Percentiles rank a stretch among this genome's conserved stretches.
Conservation (phyloP, 2,329 filamentous ascomycete genomes). For the Fusarium sp. region DNA sequence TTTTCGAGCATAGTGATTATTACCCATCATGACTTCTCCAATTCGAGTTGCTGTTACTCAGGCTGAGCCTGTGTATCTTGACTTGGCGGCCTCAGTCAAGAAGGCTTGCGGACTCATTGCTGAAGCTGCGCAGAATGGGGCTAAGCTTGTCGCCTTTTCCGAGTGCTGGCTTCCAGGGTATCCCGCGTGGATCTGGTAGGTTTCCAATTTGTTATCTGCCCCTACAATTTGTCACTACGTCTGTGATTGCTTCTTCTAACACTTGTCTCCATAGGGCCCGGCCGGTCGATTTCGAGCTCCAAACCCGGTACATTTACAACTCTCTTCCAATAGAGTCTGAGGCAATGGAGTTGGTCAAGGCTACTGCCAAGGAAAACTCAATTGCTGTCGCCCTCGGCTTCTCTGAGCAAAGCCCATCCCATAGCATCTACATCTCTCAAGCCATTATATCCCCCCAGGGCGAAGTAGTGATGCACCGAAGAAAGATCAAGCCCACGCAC, state of each 20-base stretch:
- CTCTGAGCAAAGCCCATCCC: constrained; percentile 50
- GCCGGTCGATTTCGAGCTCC: constrained; percentile 36
- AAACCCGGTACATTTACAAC: constrained; percentile 51
- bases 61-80: constrained; percentile 42
- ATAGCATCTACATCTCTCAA: constrained; percentile 56
- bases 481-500: constrained; percentile 62
- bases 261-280: constrained; percentile 26
- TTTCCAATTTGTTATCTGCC: not conserved
- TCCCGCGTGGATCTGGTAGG: constrained; percentile 53
- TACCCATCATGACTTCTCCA: constrained; percentile 19
- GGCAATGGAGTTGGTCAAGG: constrained; percentile 50
- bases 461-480: constrained; percentile 50
- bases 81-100: constrained; percentile 37
- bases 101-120: constrained; percentile 39
- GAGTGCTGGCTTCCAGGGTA: constrained; percentile 64
- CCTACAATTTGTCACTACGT: not conserved
- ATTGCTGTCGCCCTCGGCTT: constrained; percentile 57
- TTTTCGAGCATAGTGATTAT: not conserved
- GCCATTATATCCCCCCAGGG: constrained; percentile 54
- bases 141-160: constrained; percentile 62
- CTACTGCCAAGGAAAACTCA: constrained; percentile 45
- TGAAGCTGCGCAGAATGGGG: constrained; percentile 52
- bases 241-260: not conserved
- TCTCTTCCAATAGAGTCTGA: constrained; percentile 51
- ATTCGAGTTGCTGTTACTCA: constrained; percentile 40